Evolutionary conservation across 129 eudicot species (phyloP), one percentile per base, ranked within the genome.

Genomic region (Artemisia tridentata): DNA sequence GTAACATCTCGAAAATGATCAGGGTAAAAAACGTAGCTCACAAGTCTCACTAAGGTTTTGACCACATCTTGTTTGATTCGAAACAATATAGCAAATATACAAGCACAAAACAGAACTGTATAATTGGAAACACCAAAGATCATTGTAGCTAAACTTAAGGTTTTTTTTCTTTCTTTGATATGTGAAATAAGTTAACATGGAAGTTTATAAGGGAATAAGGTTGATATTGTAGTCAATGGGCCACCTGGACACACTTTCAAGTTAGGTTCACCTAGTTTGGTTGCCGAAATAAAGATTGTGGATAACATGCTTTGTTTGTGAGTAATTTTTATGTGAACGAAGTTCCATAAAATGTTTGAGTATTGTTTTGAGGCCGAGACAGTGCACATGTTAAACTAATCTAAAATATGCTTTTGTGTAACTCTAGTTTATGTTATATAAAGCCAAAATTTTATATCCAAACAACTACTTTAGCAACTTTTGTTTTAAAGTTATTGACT

Each of bases 181-280:
- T 48, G 53, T 17, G 17, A 67, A 45, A 31, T 29, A 4, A 65
- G 65, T 41, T 19, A 2, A 4, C 55, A 23, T 25, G 29, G 66
- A 31, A 31, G 8, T n/a, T 55, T 57, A 75, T 67, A 48, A 25
- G 49, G 68, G 11, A 48, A 7, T 16, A 45, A 29, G 69, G 11
- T 66, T 68, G 75, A 60, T 25, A 19, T 45, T 11, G 48, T 60
- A 76, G 75, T 76, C 70, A 68, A 68, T 59, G 45, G 70, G 60
- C 20, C 17, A 60, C 27, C n/a, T 17, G 57, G 65, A 76, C 71
- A 69, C 75, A 51, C 57, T 76, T 75, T 51, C 63, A 59, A 59
- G 74, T 58, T 52, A 52, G 57, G 20, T 52, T 52, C 54, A 13
- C 13, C 54, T 11, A 49, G 54, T 51, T 51, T 51, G 56, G 8